Evolutionary conservation across 257 asterid genomes (phyloP), one percentile per base, ranked within the genome.

Genomic region (Scutellaria galericulata): DNA sequence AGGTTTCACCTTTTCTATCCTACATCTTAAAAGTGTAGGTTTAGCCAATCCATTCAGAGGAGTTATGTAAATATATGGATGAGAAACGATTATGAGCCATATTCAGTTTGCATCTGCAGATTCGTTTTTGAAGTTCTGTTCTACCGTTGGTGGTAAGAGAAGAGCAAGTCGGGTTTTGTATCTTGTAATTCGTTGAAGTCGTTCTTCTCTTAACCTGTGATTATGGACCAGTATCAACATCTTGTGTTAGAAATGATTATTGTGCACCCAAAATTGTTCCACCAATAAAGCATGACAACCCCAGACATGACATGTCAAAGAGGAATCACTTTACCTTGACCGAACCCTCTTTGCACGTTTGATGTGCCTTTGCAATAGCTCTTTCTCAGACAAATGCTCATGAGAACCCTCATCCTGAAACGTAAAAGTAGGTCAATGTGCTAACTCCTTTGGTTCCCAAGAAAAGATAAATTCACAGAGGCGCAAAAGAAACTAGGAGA

Each of bases 281-380:
- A 31, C 37, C 5, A 31, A 31, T 31, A 31, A 31, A 31, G 37
- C 37, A 31, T 54, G 53, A n/a, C 27, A 24, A 47, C 60, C 50
- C 46, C 20, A 48, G 11, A 74, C 13, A 61, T 42, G 52, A 22
- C 46, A 47, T 56, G 64, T 39, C 50, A 44, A 52, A 12, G 45
- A 74, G 63, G 51, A 66, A 46, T 75, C 24, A 69, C 14, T 77
- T 84, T 89, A 93, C 98, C 91, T 79, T 57, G 92, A 87, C 59
- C 98, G 85, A 60, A 93, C 88, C 78, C 84, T 86, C 88, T 91
- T 93, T 66, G 98, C 97, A 70, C 88, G 98, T 74, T 82, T 89
- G 79, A 93, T 81, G 78, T 91, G 97, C 62, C 81, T 80, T 72
- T 88, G 93, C 85, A 93, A 82, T 71, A 93, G 87, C 75, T 91